Base-by-base conservation (phyloP, 768 basidiomycete species). In the Lentinus brumalis region DNA sequence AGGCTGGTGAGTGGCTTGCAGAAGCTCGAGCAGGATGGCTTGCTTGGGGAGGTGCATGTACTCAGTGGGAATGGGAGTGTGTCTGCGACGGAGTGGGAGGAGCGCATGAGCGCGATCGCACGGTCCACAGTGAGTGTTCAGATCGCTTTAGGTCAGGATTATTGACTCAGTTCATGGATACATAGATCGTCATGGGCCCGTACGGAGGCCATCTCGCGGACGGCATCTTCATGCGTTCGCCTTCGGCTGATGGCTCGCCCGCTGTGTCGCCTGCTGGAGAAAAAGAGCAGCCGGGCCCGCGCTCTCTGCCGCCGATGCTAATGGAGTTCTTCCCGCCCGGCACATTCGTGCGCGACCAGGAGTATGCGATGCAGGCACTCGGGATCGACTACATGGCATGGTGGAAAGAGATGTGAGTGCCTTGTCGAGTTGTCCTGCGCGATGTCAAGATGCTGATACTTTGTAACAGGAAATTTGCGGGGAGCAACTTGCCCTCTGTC, bases 271-370 rank as follows among this genome's bases (percentile, higher is more conserved):
- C 4, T 46, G 15, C 16, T 11, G 31, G 47, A 12, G 51, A 57
- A 45, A 51, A 42, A 16, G 31, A 42, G 9, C 29, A 29, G 35
- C 35, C 50, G 30, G 40, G 52, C 16, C 49, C n/a, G 29, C 53
- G 40, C 3, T 40, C 10, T 14, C 50, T 10, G 21, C 63, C 81
- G 29, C 79, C 89, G 21, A 85, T 86, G 3, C 77, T 93, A 39
- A 83, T 93, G 76, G 92, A 95, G 74, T 79, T 94, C 67, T 92
- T 90, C 74, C 88, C 86, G 18, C 76, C 80, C 2, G 82, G 81
- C n/a, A 80, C 80, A 18, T 92, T 89, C 71, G 78, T 80, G 29
- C 82, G 80, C 50, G 88, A 91, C 66, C 80, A 82, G 59, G 83
- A 87, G 67, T 73, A 84, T 51, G 80, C 87, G 18, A 78, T 78